A percentile compares a stretch with the other conserved stretches of the same genome.
These are phyloP conservation scores for Peniophora sp. DNA, from an alignment of 1,284 basidiomycete species.

Conservation along the genomic window DNA sequence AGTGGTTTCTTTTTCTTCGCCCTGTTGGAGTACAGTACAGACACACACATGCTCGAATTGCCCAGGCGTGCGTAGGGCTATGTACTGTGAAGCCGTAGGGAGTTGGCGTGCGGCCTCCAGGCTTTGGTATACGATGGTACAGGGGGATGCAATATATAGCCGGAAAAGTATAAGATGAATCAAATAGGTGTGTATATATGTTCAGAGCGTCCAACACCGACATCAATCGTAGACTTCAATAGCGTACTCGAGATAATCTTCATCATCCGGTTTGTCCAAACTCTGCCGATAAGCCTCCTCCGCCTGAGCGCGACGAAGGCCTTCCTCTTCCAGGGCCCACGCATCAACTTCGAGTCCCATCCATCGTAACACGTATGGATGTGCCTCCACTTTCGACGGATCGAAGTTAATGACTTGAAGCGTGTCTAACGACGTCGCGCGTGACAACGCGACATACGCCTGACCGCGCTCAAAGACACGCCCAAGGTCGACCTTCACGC, in stretches of 20 bases:
- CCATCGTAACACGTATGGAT: constrained; percentile 17
- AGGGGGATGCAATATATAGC: too few relatives aligned
- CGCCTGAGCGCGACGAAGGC: background rate
- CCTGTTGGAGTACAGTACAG: too few relatives aligned
- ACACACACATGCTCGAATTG: too few relatives aligned
- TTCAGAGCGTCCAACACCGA: too few relatives aligned
- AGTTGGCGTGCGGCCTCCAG: too few relatives aligned
- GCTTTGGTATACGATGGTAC: too few relatives aligned
- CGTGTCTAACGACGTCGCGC: constrained; percentile 59
- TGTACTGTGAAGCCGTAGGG: too few relatives aligned
- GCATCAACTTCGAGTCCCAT: background rate
- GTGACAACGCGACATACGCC: constrained; percentile 64
- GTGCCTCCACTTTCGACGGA: constrained; percentile 20
- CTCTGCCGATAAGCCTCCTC: background rate
- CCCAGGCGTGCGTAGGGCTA: too few relatives aligned
- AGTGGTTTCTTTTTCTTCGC: too few relatives aligned
- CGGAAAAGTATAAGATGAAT: too few relatives aligned
- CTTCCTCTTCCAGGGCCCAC: background rate
- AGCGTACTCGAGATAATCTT: constrained; percentile 8
- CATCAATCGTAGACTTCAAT: too few relatives aligned
- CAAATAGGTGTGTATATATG: too few relatives aligned
- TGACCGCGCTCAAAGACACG: constrained; percentile 78
- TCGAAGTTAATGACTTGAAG: constrained; percentile 59
- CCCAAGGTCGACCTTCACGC: constrained; percentile 64
- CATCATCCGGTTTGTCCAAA: background rate